phyloP scores from a whole-genome alignment of 2,329 filamentous ascomycete species.

The Neopestalotiopsis sp. region DNA sequence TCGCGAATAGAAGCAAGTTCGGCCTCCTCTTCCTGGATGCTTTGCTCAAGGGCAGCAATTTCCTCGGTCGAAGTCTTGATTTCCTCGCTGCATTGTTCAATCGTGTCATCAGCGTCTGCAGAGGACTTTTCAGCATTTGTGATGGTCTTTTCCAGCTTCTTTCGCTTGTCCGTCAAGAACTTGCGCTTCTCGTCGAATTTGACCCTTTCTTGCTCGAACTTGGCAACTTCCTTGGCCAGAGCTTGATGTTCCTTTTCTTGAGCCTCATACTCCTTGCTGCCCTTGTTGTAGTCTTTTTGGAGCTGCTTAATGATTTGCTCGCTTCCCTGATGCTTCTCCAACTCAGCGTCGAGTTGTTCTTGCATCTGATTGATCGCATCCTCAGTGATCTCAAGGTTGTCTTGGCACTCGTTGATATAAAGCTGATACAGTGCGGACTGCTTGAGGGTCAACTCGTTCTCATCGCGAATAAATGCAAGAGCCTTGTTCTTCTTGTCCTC shows the following conservation, averaged over 20 bases:
- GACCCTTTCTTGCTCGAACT: slow-evolving; percentile 94
- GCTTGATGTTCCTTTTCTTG: slow-evolving; percentile 82
- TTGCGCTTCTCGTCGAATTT: slow-evolving; percentile 99
- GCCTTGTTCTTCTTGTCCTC: slow-evolving; percentile 98
- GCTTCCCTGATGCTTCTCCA: slow-evolving; percentile 89
- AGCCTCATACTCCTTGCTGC: slow-evolving; percentile 80
- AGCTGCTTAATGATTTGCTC: slow-evolving; percentile 90
- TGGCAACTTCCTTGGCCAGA: slow-evolving; percentile 84
- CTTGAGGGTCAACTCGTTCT: slow-evolving; percentile 90
- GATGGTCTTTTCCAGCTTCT: slow-evolving; percentile 91
- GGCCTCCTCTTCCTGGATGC: slow-evolving; percentile 78
- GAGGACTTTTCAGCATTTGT: slow-evolving; percentile 76
- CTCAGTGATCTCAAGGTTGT: slow-evolving; percentile 86
- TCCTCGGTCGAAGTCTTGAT: slow-evolving; percentile 79
- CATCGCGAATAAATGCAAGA: slow-evolving; percentile 83
- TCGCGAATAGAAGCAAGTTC: slow-evolving; percentile 86
- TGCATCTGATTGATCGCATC: slow-evolving; percentile 94
- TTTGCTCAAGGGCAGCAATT: slow-evolving; percentile 75
- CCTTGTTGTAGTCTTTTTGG: slow-evolving; percentile 81
- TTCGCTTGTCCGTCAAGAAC: slow-evolving; percentile 87
- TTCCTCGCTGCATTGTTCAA: slow-evolving; percentile 78
- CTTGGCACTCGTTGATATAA: slow-evolving; percentile 84
- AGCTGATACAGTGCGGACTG: slow-evolving; percentile 93
- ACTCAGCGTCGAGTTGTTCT: slow-evolving; percentile 80
- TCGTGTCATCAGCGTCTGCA: slow-evolving; percentile 76